Percentiles rank a stretch among this genome's conserved stretches.
These are phyloP conservation scores for Gloeopeniophorella convolvens DNA, from an alignment of 768 basidiomycete genomes.

Conservation along the genomic window DNA sequence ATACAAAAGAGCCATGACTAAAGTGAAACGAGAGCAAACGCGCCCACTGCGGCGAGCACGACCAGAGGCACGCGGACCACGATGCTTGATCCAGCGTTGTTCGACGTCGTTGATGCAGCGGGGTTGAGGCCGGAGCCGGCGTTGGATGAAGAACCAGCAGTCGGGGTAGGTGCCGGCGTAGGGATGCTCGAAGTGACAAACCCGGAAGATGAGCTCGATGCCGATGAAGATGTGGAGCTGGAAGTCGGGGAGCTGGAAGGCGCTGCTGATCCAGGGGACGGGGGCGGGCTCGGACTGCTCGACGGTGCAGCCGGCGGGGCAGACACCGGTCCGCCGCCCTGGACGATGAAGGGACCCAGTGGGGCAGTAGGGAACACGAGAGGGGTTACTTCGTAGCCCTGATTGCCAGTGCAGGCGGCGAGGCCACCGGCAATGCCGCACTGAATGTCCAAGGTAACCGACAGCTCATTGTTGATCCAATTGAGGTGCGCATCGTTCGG, in stretches of 20 bases:
- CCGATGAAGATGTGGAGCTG: background rate
- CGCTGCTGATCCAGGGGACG: background rate
- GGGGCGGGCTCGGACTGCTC: background rate
- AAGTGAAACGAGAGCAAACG: background rate
- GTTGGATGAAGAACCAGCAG: background rate
- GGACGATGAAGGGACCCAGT: background rate
- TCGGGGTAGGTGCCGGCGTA: background rate
- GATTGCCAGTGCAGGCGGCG: background rate
- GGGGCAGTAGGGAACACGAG: background rate
- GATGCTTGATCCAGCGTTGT: background rate
- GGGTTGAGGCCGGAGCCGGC: background rate
- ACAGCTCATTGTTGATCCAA: background rate
- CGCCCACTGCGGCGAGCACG: background rate
- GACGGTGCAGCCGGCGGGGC: background rate
- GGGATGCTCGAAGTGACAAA: background rate
- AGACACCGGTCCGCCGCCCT: conserved; percentile 1
- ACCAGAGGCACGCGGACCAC: background rate
- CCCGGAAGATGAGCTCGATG: background rate
- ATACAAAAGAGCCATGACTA: too few relatives aligned
- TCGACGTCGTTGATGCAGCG: background rate
- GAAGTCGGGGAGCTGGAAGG: background rate
- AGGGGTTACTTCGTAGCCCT: background rate
- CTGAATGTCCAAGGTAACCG: background rate
- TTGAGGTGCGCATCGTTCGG: conserved; percentile 7
- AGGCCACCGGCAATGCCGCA: conserved; percentile 1